Base-by-base conservation (phyloP, 108 stramenopile species). In the Aurantiochytrium sp. region DNA sequence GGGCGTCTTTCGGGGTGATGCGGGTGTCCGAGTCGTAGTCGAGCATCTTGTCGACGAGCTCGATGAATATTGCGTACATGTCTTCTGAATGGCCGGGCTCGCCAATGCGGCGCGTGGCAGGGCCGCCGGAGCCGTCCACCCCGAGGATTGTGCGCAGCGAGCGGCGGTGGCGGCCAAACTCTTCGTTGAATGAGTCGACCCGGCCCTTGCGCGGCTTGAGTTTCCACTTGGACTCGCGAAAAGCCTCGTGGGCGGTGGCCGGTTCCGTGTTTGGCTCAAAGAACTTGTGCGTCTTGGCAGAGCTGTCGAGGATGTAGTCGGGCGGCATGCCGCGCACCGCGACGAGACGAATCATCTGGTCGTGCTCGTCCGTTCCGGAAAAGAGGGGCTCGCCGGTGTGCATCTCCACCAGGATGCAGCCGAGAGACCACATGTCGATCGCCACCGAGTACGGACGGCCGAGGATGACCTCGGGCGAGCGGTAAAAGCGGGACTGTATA, bases 361-460 rank as follows among this genome's bases (percentile, higher is more conserved):
- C 86, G 21, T 85, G 50, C 90, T 98, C 96, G 88, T 99, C 97
- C 10, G 95, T 93, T 4, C 98, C 99, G 1, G 96, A 96, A 88
- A 99, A 98, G 32, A 98, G 92, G 15, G 99, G 99, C 89, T 97
- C 97, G 4, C 99, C 99, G 19, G 97, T 97, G 89, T 97, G 97
- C 97, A 99, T 96, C 88, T 99, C 99, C 8, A 96, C 97, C n/a
- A 98, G 90, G 37, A 99, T 97, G 92, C 99, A 99, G 0, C 99
- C 99, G 52, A 99, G 86, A 68, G 96, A 96, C 99, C 99, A 99
- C 96, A 98, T 97, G 92, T 99, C 99, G 89, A 99, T 99, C 34
- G 97, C 95, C 21, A 95, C 93, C 48, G 91, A 90, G 89, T 99
- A 99, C 0, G 97, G 96, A 24, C 98, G 86, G 24, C 99, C 99